A percentile compares a stretch with the other conserved stretches of the same genome.
These are phyloP conservation scores for Colletotrichum eleusines DNA, from an alignment of 2,329 filamentous ascomycete species.

Conservation along the genomic window DNA sequence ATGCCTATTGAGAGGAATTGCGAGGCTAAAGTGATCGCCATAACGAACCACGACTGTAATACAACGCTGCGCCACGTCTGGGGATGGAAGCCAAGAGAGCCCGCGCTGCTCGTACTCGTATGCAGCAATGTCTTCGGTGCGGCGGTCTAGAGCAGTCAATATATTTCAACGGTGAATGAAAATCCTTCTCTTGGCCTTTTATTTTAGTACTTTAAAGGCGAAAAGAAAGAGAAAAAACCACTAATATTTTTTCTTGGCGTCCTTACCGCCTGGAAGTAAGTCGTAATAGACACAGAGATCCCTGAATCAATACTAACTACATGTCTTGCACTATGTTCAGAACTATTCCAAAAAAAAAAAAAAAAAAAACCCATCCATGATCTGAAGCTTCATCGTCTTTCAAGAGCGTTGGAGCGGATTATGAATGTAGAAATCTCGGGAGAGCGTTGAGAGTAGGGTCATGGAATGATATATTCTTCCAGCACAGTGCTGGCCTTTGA, in stretches of 20 bases:
- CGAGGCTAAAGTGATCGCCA: neutral
- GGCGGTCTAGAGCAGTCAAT: too few species aligned
- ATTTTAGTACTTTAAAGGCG: neutral
- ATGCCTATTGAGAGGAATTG: neutral
- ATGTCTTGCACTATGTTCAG: too few species aligned
- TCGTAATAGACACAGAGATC: neutral
- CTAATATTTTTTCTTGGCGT: neutral
- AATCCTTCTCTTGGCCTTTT: neutral
- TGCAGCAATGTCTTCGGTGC: neutral
- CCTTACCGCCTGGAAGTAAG: too few species aligned
- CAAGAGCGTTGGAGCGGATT: neutral
- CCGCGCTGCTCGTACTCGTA: conserved; percentile 1
- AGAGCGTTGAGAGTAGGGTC: too few species aligned
- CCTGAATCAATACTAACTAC: neutral
- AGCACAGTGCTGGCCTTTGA: too few species aligned
- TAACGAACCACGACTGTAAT: neutral
- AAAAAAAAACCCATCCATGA: too few species aligned
- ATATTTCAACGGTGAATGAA: neutral
- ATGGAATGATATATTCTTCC: too few species aligned
- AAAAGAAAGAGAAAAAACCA: neutral
- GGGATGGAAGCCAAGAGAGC: neutral
- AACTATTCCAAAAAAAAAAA: too few species aligned
- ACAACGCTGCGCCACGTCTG: neutral
- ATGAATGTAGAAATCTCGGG: too few species aligned
- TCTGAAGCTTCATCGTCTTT: neutral